Evolutionary conservation across 129 eudicot species (phyloP).

Genomic region (Daucus carota): DNA sequence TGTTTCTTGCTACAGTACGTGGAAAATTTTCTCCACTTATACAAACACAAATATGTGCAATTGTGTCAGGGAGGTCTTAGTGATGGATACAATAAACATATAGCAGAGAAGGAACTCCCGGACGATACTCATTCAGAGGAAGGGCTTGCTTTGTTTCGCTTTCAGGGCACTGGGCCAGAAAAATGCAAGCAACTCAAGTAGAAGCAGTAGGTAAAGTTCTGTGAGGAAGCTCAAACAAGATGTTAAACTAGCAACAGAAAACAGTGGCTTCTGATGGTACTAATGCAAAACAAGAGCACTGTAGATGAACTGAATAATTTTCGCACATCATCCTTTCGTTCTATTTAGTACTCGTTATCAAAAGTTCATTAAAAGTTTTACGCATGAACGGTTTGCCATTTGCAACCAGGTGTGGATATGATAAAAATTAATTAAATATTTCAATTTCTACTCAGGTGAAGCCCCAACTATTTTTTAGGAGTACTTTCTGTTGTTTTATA

Average conservation of each 20-base stretch:
- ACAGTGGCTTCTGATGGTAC: background rate
- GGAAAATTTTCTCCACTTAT: background rate
- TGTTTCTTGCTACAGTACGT: background rate
- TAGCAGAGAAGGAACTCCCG: constrained; percentile 62
- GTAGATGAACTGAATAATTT: background rate
- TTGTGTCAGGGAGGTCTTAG: constrained; percentile 79
- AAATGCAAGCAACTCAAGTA: constrained; percentile 98
- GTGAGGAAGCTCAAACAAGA: background rate
- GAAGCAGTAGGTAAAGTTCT: constrained; percentile 76
- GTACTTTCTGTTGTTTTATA: background rate
- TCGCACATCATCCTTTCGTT: background rate
- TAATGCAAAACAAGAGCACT: background rate
- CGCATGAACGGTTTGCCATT: background rate
- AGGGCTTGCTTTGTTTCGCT: constrained; percentile 73
- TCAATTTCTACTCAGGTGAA: background rate
- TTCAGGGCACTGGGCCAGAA: constrained; percentile 96
- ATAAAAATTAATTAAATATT: background rate
- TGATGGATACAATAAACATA: constrained; percentile 68
- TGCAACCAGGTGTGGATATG: background rate
- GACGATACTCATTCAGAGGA: constrained; percentile 76
- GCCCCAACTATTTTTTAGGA: background rate
- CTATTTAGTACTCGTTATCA: background rate
- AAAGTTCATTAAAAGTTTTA: background rate
- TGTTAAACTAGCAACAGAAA: background rate
- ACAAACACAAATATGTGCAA: constrained; percentile 8